Percentiles rank a stretch among this genome's conserved stretches.
These are phyloP conservation scores for Leishmania arabica DNA, from an alignment of 208 protist genomes.

Conservation along the genomic window DNA sequence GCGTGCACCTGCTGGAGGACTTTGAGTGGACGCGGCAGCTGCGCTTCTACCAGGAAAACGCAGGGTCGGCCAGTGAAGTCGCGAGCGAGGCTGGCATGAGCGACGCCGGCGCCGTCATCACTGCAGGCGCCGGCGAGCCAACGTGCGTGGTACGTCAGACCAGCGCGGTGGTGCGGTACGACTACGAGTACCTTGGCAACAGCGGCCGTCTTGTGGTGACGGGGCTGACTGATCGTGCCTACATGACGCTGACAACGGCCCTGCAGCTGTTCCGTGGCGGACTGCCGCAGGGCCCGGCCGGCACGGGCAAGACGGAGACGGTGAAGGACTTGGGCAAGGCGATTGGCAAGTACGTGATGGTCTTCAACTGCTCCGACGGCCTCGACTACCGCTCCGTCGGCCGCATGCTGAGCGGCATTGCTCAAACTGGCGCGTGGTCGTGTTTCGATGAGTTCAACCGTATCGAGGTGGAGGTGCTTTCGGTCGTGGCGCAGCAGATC, in stretches of 20 bases:
- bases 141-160: slow-evolving; percentile 94
- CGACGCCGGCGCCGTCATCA: neutral
- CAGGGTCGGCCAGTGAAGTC: neutral
- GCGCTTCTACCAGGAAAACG: slow-evolving; percentile 93
- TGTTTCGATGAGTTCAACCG: slow-evolving; percentile 99
- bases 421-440: slow-evolving; percentile 97
- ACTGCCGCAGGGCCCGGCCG: slow-evolving; percentile 96
- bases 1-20: slow-evolving; percentile 84
- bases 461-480: slow-evolving; percentile 98
- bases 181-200: slow-evolving; percentile 98
- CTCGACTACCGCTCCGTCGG: slow-evolving; percentile 97
- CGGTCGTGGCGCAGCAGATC: slow-evolving; percentile 98
- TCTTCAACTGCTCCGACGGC: slow-evolving; percentile 99
- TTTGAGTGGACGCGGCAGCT: slow-evolving; percentile 98
- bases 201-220: slow-evolving; percentile 98
- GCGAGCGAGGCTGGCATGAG: neutral
- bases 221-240: slow-evolving; percentile 97
- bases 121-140: slow-evolving; percentile 1
- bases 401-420: slow-evolving; percentile 96
- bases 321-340: slow-evolving; percentile 98
- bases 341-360: slow-evolving; percentile 97
- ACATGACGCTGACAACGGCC: slow-evolving; percentile 98
- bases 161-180: slow-evolving; percentile 92
- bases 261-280: slow-evolving; percentile 95
- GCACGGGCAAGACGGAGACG: slow-evolving; percentile 99